These are phyloP conservation scores for Boletus rufocinnamomeus DNA, from an alignment of 768 basidiomycete species.

Conservation along the genomic window DNA sequence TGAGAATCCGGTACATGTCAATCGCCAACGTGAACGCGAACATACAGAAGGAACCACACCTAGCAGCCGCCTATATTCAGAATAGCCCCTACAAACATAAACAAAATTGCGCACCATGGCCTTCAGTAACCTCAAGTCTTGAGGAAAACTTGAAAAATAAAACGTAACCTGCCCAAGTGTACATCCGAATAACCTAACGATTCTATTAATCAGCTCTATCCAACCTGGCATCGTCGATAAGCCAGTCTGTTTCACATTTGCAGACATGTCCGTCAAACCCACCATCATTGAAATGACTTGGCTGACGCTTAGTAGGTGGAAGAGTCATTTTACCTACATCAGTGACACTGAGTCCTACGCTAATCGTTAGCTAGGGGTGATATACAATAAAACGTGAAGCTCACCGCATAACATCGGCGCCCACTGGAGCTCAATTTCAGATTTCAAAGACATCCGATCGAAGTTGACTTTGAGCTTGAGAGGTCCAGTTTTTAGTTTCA, in stretches of 20 bases:
- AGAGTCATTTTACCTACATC: neutral
- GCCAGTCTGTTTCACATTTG: neutral
- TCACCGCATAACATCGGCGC: slow-evolving; percentile 4
- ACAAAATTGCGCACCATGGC: neutral
- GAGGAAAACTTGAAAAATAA: slow-evolving; percentile 15
- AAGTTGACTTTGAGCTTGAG: neutral
- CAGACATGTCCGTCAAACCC: neutral
- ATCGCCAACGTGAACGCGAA: too few species aligned
- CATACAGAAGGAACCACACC: too few species aligned
- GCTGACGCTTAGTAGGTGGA: neutral
- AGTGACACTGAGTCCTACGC: slow-evolving; percentile 3
- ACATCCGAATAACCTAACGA: slow-evolving; percentile 14
- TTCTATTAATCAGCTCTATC: neutral
- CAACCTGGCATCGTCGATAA: neutral
- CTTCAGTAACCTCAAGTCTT: slow-evolving; percentile 10
- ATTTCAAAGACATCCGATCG: neutral
- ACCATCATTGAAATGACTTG: neutral
- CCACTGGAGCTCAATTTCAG: neutral
- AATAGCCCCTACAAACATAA: too few species aligned
- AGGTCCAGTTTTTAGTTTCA: too few species aligned
- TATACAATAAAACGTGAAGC: neutral
- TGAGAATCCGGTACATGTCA: too few species aligned
- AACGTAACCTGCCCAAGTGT: slow-evolving; percentile 11
- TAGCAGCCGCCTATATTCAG: too few species aligned
- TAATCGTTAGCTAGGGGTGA: neutral